A percentile compares a stretch with the other conserved stretches of the same genome.
phyloP scores from a whole-genome alignment of 2,329 filamentous ascomycete genomes.

The Aspergillus sp. region DNA sequence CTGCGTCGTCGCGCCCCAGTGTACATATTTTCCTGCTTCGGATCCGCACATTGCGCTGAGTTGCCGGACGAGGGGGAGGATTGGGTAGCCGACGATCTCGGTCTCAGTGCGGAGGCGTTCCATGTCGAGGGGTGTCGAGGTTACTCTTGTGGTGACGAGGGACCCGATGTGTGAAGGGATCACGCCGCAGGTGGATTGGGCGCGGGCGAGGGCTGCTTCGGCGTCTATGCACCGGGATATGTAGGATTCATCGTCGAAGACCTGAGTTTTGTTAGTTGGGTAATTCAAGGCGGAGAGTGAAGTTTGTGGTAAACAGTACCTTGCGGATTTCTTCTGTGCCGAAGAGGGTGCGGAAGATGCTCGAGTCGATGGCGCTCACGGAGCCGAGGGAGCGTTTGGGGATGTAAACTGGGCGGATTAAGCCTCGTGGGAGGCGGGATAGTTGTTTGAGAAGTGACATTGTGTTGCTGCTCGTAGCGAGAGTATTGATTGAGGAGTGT shows the following conservation, averaged over 20 bases:
- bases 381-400: conserved; percentile 62
- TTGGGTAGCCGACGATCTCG: conserved; percentile 60
- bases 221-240: conserved; percentile 53
- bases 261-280: conserved; percentile 25
- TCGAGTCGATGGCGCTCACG: conserved; percentile 25
- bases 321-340: conserved; percentile 22
- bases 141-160: conserved; percentile 42
- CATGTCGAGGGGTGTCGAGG: conserved; percentile 45
- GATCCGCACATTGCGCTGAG: conserved; percentile 44
- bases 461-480: background rate
- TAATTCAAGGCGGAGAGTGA: background rate
- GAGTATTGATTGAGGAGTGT: background rate
- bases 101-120: conserved; percentile 51
- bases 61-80: conserved; percentile 57
- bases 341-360: conserved; percentile 20
- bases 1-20: conserved; percentile 64
- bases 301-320: background rate
- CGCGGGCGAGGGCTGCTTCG: conserved; percentile 57
- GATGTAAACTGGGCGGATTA: conserved; percentile 48
- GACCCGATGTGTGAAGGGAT: conserved; percentile 49
- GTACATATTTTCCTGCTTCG: conserved; percentile 53
- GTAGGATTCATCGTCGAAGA: conserved; percentile 57
- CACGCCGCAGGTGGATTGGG: conserved; percentile 53
- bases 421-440: conserved; percentile 17
- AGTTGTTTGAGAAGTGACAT: conserved; percentile 24